These are phyloP conservation scores for Botrytis galanthina DNA, from an alignment of 2,329 filamentous ascomycete species.

Conservation along the genomic window DNA sequence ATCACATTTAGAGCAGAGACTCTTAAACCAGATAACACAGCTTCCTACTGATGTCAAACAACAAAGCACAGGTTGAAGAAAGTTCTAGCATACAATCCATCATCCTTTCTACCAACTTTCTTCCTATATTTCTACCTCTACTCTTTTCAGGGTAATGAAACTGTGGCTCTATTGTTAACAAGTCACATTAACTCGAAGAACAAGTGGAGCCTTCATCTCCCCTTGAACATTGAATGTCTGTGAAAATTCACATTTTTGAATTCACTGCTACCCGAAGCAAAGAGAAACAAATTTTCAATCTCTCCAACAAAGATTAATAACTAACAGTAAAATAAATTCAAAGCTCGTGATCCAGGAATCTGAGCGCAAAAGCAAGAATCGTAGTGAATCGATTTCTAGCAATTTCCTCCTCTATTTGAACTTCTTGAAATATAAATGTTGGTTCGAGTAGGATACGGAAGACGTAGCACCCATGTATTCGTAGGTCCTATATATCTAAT, in stretches of 20 bases:
- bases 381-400: neutral
- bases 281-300: neutral
- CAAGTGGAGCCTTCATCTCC: neutral
- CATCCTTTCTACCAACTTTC: neutral
- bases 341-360: neutral
- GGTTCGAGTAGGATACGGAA: no score
- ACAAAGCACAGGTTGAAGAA: neutral
- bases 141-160: neutral
- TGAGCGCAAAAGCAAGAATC: neutral
- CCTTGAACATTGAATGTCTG: neutral
- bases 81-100: neutral
- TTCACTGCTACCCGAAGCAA: neutral
- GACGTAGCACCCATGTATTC: no score
- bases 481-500: no score
- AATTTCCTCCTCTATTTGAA: neutral
- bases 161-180: neutral
- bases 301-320: neutral
- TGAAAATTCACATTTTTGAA: neutral
- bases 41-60: neutral
- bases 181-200: neutral
- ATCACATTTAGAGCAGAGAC: neutral
- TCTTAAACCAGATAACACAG: neutral
- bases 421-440: neutral
- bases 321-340: neutral
- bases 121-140: neutral